Base-by-base conservation (phyloP, 306 rosid species). In the Oxytropis ochrocephala region DNA sequence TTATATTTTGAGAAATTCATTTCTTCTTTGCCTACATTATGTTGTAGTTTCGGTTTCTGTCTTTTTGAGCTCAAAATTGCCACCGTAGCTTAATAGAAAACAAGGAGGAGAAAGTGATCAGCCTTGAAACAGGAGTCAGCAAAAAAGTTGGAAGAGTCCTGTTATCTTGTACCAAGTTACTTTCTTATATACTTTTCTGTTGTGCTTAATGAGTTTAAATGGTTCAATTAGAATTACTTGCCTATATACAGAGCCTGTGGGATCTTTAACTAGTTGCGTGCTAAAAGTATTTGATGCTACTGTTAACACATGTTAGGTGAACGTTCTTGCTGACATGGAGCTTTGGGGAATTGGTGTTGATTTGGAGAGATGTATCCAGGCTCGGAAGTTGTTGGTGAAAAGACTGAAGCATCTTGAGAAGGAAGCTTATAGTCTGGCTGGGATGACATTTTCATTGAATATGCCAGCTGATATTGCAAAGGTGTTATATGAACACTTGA, bases 301-400 rank as follows among this genome's bases (percentile, higher is more conserved):
- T 68, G 56, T 69, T 73, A 61, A 77, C 70, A 49, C 74, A 13
- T 70, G 17, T 64, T 76, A 94, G 98, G 94, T 94, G 69, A 84
- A 86, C 72, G 78, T 94, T 79, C 92, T 94, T 74, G 98, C 96
- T 53, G 98, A 94, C 79, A 88, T 94, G 98, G 98, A 94, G 78
- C 82, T 85, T 55, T 88, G 94, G 90, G 98, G 98, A 51, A 89
- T 94, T 44, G 98, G 98, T 69, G 92, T 94, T 49, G 92, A 94
- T 85, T 78, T 94, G 88, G 96, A 90, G 85, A 79, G 90, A 44
- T 94, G 97, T 80, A 85, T 88, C 67, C 89, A 77, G 72, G 96
- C 97, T 69, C 96, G 98, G 54, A 85, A 83, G 76, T 78, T 84
- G 80, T 75, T 90, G 86, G 89, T 84, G 19, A 88, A 81, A 64